Evolutionary conservation across 2,329 filamentous ascomycete species (phyloP).

Genomic region (Aspergillus calidoustus): DNA sequence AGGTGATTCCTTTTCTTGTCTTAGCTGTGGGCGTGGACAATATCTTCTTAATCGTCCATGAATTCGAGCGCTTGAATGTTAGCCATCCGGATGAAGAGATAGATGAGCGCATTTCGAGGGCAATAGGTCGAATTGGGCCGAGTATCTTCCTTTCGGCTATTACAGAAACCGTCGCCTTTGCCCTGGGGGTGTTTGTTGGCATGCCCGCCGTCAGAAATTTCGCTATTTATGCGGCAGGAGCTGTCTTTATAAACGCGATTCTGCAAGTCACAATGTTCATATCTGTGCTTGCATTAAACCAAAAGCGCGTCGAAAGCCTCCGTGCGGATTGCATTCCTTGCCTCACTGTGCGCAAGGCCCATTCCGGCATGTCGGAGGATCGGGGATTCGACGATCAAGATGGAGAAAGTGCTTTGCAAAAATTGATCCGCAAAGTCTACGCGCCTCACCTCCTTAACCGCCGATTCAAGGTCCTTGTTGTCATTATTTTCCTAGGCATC

Average conservation of each 20-base stretch:
- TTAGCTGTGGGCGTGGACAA: conserved; percentile 97
- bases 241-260: conserved; percentile 96
- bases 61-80: conserved; percentile 92
- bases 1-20: conserved; percentile 97
- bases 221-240: conserved; percentile 92
- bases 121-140: conserved; percentile 94
- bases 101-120: conserved; percentile 81
- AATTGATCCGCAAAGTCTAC: conserved; percentile 88
- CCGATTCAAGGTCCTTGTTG: conserved; percentile 75
- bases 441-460: conserved; percentile 80
- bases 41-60: conserved; percentile 97
- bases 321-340: conserved; percentile 93
- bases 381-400: conserved; percentile 71
- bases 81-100: conserved; percentile 89
- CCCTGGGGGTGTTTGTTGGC: conserved; percentile 87
- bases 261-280: conserved; percentile 97
- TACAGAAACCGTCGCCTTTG: conserved; percentile 92
- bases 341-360: conserved; percentile 76
- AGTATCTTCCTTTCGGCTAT: conserved; percentile 95
- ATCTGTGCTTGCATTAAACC: conserved; percentile 87
- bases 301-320: conserved; percentile 83
- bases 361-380: conserved; percentile 66
- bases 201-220: conserved; percentile 99
- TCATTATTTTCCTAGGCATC: conserved; percentile 82
- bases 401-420: conserved; percentile 81